These are phyloP conservation scores for Aleurites moluccanus DNA, from an alignment of 441 rosid species.

Conservation along the genomic window DNA sequence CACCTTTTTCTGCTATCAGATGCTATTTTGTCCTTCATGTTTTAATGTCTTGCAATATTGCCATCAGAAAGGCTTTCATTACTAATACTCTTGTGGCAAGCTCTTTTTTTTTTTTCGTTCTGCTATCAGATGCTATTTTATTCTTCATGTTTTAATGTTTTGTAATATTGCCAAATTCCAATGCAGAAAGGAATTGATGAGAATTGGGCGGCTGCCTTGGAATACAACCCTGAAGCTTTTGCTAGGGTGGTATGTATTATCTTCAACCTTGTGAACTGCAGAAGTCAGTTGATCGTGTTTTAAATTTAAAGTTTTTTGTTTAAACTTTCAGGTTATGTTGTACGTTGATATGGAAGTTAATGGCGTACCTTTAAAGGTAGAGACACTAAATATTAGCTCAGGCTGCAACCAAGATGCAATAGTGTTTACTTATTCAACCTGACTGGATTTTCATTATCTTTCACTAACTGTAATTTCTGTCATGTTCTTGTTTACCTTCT, in stretches of 20 bases:
- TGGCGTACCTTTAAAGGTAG: constrained; percentile 90
- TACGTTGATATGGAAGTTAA: constrained; percentile 99
- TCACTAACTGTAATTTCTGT: not conserved
- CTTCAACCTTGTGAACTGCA: constrained; percentile 13
- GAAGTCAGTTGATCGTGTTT: constrained; percentile 5
- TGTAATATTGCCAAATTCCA: constrained; percentile 25
- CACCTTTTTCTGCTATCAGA: not conserved
- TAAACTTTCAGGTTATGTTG: constrained; percentile 70
- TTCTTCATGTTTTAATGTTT: constrained; percentile 16
- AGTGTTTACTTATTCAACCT: not conserved
- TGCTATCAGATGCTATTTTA: not conserved
- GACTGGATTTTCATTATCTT: not conserved
- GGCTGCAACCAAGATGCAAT: constrained; percentile 2
- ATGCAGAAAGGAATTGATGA: constrained; percentile 98
- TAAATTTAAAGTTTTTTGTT: constrained; percentile 26
- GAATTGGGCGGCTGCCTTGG: constrained; percentile 98
- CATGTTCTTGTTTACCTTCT: not conserved
- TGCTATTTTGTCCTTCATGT: not conserved
- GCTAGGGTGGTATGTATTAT: constrained; percentile 90
- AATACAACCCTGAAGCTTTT: constrained; percentile 95
- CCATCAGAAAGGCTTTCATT: constrained; percentile 2
- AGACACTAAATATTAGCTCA: constrained; percentile 16
- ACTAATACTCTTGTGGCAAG: not conserved
- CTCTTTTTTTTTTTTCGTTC: not conserved
- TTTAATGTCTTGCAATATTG: constrained; percentile 23